Percentiles rank a stretch among this genome's conserved stretches.
These are phyloP conservation scores for Shiraia bambusicola DNA, from an alignment of 2,329 filamentous ascomycete genomes.

Conservation along the genomic window DNA sequence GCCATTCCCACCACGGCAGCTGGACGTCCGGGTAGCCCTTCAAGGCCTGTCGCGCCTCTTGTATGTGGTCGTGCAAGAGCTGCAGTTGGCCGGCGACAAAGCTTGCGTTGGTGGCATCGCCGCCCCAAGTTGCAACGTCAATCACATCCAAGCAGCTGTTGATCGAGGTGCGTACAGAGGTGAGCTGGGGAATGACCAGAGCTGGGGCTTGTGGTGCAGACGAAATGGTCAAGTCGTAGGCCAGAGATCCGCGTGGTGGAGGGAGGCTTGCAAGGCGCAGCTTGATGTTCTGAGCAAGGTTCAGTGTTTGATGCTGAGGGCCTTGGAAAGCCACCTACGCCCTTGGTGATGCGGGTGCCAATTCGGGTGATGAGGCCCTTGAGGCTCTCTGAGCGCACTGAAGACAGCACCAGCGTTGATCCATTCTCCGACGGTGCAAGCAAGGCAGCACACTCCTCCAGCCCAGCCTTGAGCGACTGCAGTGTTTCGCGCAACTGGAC, in stretches of 20 bases:
- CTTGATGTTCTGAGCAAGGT: slow-evolving; percentile 63
- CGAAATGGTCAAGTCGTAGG: slow-evolving; percentile 56
- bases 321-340: slow-evolving; percentile 57
- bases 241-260: slow-evolving; percentile 53
- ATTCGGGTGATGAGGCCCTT: slow-evolving; percentile 92
- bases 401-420: slow-evolving; percentile 86
- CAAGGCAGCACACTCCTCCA: slow-evolving; percentile 86
- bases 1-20: slow-evolving; percentile 58
- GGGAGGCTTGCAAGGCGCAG: slow-evolving; percentile 72
- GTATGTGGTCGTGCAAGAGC: slow-evolving; percentile 61
- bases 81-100: slow-evolving; percentile 61
- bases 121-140: slow-evolving; percentile 72
- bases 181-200: slow-evolving; percentile 68
- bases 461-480: slow-evolving; percentile 64
- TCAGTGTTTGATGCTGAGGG: neutral
- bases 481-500: slow-evolving; percentile 62
- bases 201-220: slow-evolving; percentile 57
- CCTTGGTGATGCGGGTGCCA: slow-evolving; percentile 88
- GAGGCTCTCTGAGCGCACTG: slow-evolving; percentile 80
- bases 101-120: slow-evolving; percentile 60
- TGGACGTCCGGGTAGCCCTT: slow-evolving; percentile 57
- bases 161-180: slow-evolving; percentile 71
- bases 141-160: slow-evolving; percentile 83
- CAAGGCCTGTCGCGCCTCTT: slow-evolving; percentile 60
- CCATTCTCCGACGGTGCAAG: slow-evolving; percentile 82